Evolutionary conservation across 208 protist species (phyloP).

Genomic region (Balamuthia mandrillaris): DNA sequence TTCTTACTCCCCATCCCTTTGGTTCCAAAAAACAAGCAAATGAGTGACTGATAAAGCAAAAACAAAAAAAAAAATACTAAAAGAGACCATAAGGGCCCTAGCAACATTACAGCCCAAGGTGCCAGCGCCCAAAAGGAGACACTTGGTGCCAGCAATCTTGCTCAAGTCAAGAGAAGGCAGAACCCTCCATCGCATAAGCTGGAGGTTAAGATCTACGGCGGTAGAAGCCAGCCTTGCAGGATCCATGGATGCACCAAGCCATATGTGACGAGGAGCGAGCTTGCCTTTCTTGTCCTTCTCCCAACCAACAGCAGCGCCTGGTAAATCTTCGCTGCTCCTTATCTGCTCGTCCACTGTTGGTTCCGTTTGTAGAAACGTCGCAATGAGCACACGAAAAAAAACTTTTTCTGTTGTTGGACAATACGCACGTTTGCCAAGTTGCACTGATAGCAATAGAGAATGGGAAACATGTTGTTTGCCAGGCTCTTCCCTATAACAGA

Average conservation of each 20-base stretch:
- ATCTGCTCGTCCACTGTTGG: not conserved
- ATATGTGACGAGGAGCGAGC: conserved; percentile 61
- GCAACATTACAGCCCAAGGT: conserved; percentile 97
- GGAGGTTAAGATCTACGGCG: conserved; percentile 87
- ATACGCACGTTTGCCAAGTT: no score
- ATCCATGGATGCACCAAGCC: conserved; percentile 83
- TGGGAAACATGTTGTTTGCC: not conserved
- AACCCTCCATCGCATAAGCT: conserved; percentile 96
- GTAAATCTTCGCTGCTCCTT: not conserved
- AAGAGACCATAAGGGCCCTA: conserved; percentile 81
- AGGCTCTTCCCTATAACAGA: conserved; percentile 43
- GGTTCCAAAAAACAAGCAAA: no score
- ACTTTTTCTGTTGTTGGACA: no score
- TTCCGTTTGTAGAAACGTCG: not conserved
- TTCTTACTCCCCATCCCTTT: conserved; percentile 87
- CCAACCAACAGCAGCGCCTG: conserved; percentile 76
- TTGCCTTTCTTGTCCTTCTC: conserved; percentile 73
- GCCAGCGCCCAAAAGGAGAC: conserved; percentile 92
- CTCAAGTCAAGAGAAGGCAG: conserved; percentile 87
- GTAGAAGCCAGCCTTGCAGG: conserved; percentile 67
- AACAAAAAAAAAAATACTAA: not conserved
- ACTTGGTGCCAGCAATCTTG: conserved; percentile 76
- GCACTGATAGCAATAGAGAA: no score
- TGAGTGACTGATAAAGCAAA: not conserved
- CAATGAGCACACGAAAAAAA: no score